Base-by-base conservation (phyloP, 164 flowering plant genomes). In the Saururus chinensis region DNA sequence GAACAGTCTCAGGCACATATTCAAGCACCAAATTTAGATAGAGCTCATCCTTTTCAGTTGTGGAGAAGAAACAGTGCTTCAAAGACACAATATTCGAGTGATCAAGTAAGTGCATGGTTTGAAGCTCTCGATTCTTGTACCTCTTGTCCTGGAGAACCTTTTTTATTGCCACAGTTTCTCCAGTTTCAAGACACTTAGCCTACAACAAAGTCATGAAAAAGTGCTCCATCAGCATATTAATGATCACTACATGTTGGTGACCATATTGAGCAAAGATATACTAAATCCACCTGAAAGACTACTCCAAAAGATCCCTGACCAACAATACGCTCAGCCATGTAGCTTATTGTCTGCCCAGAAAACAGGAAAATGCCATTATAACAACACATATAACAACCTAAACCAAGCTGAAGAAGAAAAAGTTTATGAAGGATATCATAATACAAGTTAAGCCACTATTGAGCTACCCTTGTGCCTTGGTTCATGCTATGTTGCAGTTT, bases 131-230 rank as follows among this genome's bases (percentile, higher is more conserved):
- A 64, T 85, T 82, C 75, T 85, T 85, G 78, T 82, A 85, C 67
- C 90, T 69, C 79, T 82, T 85, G 66, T 85, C 90, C 61, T 85
- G 90, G 45, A 85, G 84, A 66, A 85, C 87, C 62, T 82, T 85
- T 61, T 85, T 85, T 30, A 85, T 85, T 35, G 90, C 87, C 40
- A 85, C 87, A 30, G 82, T 72, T 76, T 85, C 90, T 45, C 87
- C 85, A 3, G 88, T 83, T 66, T 85, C 91, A 40, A 85, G 67
- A 72, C 91, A 85, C 65, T 83, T 85, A n/a, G 91, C 91, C 90
- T 82, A 71, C 48, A 74, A 17, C 52, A n/a, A 20, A 40, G 42
- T 19, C 19, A 16, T 35, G 35, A 26, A 53, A 19, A 10, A 16
- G 49, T n/a, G 16, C 14, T 26, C 19, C 40, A 20, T 16, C 54